Percentiles rank a stretch among this genome's conserved stretches.
Evolutionary conservation across 2,329 filamentous ascomycete species (phyloP).

Genomic region (Nigrograna mackinnonii): DNA sequence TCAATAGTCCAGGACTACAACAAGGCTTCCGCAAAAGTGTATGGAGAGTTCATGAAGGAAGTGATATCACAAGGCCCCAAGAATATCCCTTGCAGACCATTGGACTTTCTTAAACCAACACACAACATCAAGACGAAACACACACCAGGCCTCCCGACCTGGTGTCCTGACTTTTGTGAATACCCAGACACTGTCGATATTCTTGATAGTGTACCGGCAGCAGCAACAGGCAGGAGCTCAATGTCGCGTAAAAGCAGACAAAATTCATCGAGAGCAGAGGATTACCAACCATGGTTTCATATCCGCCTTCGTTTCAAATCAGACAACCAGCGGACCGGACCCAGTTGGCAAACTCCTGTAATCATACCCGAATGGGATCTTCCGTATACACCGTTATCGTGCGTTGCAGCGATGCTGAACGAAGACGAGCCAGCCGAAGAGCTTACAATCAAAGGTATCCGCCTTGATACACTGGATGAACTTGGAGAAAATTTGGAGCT

Average conservation of each 20-base stretch:
- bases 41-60: constrained; percentile 2
- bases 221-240: background rate
- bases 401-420: background rate
- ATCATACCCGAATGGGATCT: background rate
- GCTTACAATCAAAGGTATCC: constrained; percentile 1
- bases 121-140: constrained; percentile 1
- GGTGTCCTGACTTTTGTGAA: constrained; percentile 5
- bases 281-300: constrained; percentile 1
- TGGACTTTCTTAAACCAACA: constrained; percentile 2
- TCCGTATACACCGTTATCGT: background rate
- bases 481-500: background rate
- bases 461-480: background rate
- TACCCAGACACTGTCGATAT: constrained; percentile 1
- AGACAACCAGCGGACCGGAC: background rate
- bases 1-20: constrained; percentile 1
- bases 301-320: background rate
- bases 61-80: background rate
- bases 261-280: background rate
- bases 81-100: constrained; percentile 1
- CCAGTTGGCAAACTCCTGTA: background rate
- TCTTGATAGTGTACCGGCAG: background rate
- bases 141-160: background rate
- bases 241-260: background rate
- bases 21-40: background rate
- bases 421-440: constrained; percentile 1